Evolutionary conservation across 306 rosid genomes (phyloP).

Genomic region (Senna siamea): DNA sequence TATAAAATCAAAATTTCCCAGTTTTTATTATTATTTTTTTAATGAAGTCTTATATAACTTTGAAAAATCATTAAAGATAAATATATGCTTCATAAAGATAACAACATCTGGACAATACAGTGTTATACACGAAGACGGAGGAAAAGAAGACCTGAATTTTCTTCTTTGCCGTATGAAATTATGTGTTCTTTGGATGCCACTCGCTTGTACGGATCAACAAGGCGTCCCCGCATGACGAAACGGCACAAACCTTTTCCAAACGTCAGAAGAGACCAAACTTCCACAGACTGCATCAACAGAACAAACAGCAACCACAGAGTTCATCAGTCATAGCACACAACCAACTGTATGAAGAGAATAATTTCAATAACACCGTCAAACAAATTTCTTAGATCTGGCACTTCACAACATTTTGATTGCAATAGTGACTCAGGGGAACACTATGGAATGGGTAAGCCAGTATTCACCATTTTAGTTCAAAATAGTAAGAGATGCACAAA

Average conservation of each 20-base stretch:
- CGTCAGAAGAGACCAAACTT: conserved; percentile 9
- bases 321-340: conserved; percentile 2
- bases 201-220: conserved; percentile 46
- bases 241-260: conserved; percentile 36
- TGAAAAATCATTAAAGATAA: background rate
- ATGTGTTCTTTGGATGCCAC: conserved; percentile 45
- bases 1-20: background rate
- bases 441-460: too few species aligned
- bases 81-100: conserved; percentile 34
- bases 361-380: background rate
- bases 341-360: background rate
- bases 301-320: background rate
- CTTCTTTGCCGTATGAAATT: conserved; percentile 45
- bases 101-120: background rate
- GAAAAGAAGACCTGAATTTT: conserved; percentile 41
- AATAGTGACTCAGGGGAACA: background rate
- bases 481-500: background rate
- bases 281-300: conserved; percentile 36
- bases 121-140: conserved; percentile 23
- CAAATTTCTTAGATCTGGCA: conserved; percentile 9
- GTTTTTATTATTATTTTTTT: background rate
- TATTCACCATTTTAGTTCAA: conserved; percentile 11
- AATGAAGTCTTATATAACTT: background rate
- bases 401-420: background rate
- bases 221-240: conserved; percentile 62